Evolutionary conservation across 306 rosid genomes (phyloP).

Genomic region (Alnus glutinosa): DNA sequence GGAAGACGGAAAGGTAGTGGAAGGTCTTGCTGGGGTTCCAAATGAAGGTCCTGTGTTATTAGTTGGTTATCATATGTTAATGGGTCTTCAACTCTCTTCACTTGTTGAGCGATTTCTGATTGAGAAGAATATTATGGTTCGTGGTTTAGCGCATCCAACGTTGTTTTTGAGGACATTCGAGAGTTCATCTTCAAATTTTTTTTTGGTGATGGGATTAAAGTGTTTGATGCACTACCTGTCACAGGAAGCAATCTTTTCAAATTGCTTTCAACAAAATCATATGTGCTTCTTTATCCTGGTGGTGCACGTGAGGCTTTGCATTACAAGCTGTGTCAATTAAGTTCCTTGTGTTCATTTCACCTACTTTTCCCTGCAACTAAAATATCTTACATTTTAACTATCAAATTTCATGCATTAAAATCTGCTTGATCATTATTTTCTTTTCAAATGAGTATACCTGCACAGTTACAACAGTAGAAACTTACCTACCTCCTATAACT

Average conservation of each 20-base stretch:
- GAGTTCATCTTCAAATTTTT: slow-evolving; percentile 40
- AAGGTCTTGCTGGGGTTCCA: slow-evolving; percentile 89
- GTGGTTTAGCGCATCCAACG: slow-evolving; percentile 80
- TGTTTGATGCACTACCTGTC: slow-evolving; percentile 85
- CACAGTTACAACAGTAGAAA: not conserved
- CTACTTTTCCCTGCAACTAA: slow-evolving; percentile 9
- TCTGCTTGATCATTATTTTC: not conserved
- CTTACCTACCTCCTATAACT: not conserved
- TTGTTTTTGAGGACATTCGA: slow-evolving; percentile 33
- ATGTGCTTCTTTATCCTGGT: slow-evolving; percentile 92
- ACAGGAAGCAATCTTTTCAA: slow-evolving; percentile 66
- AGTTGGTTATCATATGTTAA: slow-evolving; percentile 80
- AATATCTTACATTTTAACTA: not conserved
- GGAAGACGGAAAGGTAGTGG: slow-evolving; percentile 81
- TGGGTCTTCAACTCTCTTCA: slow-evolving; percentile 68
- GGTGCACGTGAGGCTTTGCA: slow-evolving; percentile 96
- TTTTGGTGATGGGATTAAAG: slow-evolving; percentile 49
- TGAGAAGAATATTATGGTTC: slow-evolving; percentile 63
- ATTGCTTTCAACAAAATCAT: slow-evolving; percentile 63
- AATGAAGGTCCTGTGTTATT: slow-evolving; percentile 83
- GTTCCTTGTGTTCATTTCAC: slow-evolving; percentile 17
- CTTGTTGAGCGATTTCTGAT: slow-evolving; percentile 54
- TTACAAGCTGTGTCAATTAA: slow-evolving; percentile 54
- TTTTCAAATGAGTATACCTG: not conserved
- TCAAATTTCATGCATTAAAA: not conserved